These are phyloP conservation scores for Arthrobotrys megalospora DNA, from an alignment of 2,329 filamentous ascomycete species.

Conservation along the genomic window DNA sequence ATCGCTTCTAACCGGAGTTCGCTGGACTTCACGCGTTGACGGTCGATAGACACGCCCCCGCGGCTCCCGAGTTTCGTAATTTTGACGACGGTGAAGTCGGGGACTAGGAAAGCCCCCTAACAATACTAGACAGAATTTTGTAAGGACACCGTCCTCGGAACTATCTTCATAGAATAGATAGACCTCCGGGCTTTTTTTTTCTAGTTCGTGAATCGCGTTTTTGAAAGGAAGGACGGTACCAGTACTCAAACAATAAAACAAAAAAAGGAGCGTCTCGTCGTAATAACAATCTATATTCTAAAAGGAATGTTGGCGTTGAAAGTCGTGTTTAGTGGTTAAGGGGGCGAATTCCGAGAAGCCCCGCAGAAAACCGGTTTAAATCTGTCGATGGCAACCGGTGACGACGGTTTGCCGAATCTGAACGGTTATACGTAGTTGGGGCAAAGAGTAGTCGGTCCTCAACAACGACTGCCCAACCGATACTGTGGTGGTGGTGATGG, in stretches of 20 bases:
- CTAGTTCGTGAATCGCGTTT: conserved; percentile 17
- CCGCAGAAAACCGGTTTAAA: conserved; percentile 59
- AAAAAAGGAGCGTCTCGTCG: conserved; percentile 56
- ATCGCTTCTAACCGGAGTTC: conserved; percentile 58
- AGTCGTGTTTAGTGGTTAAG: conserved; percentile 45
- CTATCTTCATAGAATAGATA: conserved; percentile 58
- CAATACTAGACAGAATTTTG: conserved; percentile 56
- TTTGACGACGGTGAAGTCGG: conserved; percentile 61
- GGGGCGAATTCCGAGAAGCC: conserved; percentile 55
- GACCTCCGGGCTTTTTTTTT: conserved; percentile 20
- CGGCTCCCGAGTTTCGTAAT: conserved; percentile 61
- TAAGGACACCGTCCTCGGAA: conserved; percentile 52
- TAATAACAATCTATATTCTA: conserved; percentile 40
- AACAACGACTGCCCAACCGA: conserved; percentile 56
- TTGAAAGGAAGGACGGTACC: conserved; percentile 27
- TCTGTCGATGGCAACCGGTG: conserved; percentile 53
- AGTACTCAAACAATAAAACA: conserved; percentile 15
- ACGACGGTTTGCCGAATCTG: conserved; percentile 55
- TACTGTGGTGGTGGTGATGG: conserved; percentile 26
- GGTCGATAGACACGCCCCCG: conserved; percentile 60
- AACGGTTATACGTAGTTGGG: conserved; percentile 42
- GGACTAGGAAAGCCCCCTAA: conserved; percentile 58
- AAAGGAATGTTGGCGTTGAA: conserved; percentile 39
- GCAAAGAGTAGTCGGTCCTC: conserved; percentile 47
- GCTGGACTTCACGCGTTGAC: conserved; percentile 60